Percentiles rank a stretch among this genome's conserved stretches.
Evolutionary conservation across 768 basidiomycete species (phyloP).

Genomic region (Sutorius australiensis): DNA sequence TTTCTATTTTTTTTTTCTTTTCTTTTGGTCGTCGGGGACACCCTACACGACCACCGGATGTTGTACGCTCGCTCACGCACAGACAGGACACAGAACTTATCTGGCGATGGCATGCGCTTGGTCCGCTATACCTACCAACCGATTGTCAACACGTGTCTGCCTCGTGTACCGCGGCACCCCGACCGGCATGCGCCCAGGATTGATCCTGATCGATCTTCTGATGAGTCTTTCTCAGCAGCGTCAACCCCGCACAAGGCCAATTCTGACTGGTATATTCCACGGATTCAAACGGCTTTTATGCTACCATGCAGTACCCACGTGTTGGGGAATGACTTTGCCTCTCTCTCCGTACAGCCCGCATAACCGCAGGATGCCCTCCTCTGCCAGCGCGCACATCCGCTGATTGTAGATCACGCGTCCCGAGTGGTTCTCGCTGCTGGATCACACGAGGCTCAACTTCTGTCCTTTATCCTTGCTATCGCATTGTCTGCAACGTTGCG

Average conservation of each 20-base stretch:
- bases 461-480: constrained; percentile 3
- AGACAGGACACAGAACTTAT: too few species aligned
- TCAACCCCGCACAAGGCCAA: constrained; percentile 8
- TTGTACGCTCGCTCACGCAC: not conserved
- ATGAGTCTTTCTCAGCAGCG: constrained; percentile 6
- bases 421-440: constrained; percentile 21
- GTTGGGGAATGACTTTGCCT: constrained; percentile 16
- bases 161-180: constrained; percentile 20
- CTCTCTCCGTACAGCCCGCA: constrained; percentile 7
- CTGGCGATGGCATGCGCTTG: not conserved
- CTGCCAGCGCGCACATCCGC: constrained; percentile 5
- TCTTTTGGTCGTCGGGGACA: not conserved
- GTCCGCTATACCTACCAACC: not conserved
- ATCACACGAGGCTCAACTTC: constrained; percentile 24
- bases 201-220: constrained; percentile 19
- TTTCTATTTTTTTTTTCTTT: not conserved
- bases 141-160: constrained; percentile 12
- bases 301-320: constrained; percentile 27
- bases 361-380: constrained; percentile 10
- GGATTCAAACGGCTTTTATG: constrained; percentile 8
- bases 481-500: constrained; percentile 7
- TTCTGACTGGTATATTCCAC: constrained; percentile 9
- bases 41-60: not conserved
- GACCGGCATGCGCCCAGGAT: constrained; percentile 3
- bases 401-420: constrained; percentile 17